Conservation (phyloP, 306 rosid species). For the Luffa acutangula region DNA sequence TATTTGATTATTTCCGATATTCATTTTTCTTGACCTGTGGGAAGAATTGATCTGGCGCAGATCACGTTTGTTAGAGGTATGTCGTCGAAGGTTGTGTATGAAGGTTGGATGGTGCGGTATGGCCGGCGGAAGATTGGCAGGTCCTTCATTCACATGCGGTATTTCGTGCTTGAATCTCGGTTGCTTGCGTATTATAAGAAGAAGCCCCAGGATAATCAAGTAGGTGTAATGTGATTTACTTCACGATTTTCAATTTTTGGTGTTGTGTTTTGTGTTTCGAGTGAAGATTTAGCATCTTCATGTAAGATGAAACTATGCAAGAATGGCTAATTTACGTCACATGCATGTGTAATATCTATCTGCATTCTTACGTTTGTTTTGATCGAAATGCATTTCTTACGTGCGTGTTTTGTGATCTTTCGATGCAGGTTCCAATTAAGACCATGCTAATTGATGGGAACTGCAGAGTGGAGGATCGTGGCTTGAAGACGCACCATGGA, state of each 20-base stretch:
- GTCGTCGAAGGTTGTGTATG: conserved; percentile 91
- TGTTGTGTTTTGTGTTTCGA: background rate
- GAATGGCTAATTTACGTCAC: background rate
- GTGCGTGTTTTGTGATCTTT: conserved; percentile 7
- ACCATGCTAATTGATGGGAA: conserved; percentile 85
- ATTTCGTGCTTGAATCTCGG: conserved; percentile 89
- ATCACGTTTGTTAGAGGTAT: conserved; percentile 23
- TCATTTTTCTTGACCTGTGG: background rate
- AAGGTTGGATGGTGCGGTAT: conserved; percentile 99
- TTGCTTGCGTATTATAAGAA: conserved; percentile 87
- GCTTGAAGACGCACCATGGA: conserved; percentile 97
- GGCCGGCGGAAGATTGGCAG: conserved; percentile 96
- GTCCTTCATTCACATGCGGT: conserved; percentile 94
- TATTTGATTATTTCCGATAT: conserved; percentile 4
- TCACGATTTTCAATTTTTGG: background rate
- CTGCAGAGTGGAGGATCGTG: conserved; percentile 99
- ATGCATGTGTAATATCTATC: background rate
- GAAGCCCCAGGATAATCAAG: conserved; percentile 96
- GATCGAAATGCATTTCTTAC: background rate
- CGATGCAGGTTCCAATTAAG: conserved; percentile 75
- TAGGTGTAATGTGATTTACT: conserved; percentile 12
- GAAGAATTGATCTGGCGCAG: background rate
- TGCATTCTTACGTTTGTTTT: background rate
- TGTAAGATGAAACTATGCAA: background rate
- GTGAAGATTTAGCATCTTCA: background rate